Percentiles rank a stretch among this genome's conserved stretches.
Conservation (phyloP, 176 grass and related monocot species). For the Bolboschoenus planiculmis region DNA sequence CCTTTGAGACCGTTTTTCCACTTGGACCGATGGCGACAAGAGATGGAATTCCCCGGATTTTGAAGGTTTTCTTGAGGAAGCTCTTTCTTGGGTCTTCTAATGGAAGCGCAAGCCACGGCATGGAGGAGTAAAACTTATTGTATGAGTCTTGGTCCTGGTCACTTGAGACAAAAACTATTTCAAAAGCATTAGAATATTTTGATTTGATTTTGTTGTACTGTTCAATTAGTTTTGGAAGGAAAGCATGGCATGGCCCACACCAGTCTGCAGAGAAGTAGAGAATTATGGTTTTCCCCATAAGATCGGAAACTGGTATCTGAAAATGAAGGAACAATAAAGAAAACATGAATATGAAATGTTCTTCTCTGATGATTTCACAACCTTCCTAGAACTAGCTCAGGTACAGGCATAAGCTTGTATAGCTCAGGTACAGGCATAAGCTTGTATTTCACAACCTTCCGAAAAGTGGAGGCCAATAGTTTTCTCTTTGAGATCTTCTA, state of each 20-base stretch:
- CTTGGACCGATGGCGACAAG: conserved; percentile 56
- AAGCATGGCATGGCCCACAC: conserved; percentile 57
- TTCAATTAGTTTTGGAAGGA: conserved; percentile 63
- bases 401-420: too few relatives aligned
- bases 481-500: conserved; percentile 39
- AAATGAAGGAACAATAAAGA: neutral
- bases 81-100: conserved; percentile 54
- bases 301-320: conserved; percentile 66
- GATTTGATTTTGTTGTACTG: conserved; percentile 85
- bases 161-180: conserved; percentile 71
- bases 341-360: neutral
- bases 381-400: neutral
- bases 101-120: conserved; percentile 78
- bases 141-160: conserved; percentile 59
- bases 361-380: neutral
- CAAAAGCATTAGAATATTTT: conserved; percentile 51
- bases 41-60: conserved; percentile 45
- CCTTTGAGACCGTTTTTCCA: conserved; percentile 46
- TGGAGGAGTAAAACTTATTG: conserved; percentile 46
- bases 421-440: too few relatives aligned
- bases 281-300: conserved; percentile 71
- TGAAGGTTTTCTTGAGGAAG: conserved; percentile 38
- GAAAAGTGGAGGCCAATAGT: conserved; percentile 74
- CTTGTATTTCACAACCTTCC: too few relatives aligned
- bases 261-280: conserved; percentile 81